A percentile compares a stretch with the other conserved stretches of the same genome.
Evolutionary conservation across 495 filamentous ascomycete genomes (phyloP).

Genomic region (Friedmanniomyces simplex): DNA sequence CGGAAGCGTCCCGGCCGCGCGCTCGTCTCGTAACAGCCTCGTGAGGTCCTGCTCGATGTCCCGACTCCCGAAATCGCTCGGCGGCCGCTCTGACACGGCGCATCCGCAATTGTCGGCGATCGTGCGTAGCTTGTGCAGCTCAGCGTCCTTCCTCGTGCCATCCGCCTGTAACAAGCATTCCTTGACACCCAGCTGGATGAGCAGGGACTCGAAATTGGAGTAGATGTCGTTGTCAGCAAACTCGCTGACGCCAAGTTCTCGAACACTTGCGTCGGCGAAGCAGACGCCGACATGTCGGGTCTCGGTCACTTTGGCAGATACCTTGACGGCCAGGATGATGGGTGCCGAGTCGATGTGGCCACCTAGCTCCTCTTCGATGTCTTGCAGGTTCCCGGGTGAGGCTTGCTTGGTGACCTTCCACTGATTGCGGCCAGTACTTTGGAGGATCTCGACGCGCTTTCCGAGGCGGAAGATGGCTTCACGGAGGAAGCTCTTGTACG

Average conservation of each 20-base stretch:
- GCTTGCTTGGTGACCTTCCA: constrained; percentile 81
- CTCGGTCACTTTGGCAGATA: constrained; percentile 74
- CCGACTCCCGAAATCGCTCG: constrained; percentile 69
- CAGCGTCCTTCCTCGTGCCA: constrained; percentile 68
- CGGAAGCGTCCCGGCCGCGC: constrained; percentile 63
- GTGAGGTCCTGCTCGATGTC: constrained; percentile 96
- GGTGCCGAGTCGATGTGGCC: constrained; percentile 79
- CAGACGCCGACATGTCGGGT: constrained; percentile 85
- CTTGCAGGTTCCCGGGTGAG: constrained; percentile 91
- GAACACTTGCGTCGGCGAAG: constrained; percentile 94
- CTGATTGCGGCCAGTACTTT: constrained; percentile 60
- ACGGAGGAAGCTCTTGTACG: constrained; percentile 89
- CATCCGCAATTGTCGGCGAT: constrained; percentile 90
- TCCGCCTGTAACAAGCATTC: constrained; percentile 81
- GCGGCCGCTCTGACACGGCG: constrained; percentile 67
- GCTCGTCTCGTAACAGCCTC: constrained; percentile 74
- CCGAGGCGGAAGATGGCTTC: constrained; percentile 86
- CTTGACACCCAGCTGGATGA: constrained; percentile 93
- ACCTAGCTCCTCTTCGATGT: constrained; percentile 92
- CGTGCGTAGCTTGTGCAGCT: constrained; percentile 73
- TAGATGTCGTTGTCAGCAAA: constrained; percentile 97
- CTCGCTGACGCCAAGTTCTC: constrained; percentile 92
- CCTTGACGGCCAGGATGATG: constrained; percentile 89
- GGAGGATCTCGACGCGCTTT: constrained; percentile 86
- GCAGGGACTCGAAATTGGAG: constrained; percentile 91